phyloP scores from a whole-genome alignment of 352 stramenopile genomes.

The Pythium rishiriense region DNA sequence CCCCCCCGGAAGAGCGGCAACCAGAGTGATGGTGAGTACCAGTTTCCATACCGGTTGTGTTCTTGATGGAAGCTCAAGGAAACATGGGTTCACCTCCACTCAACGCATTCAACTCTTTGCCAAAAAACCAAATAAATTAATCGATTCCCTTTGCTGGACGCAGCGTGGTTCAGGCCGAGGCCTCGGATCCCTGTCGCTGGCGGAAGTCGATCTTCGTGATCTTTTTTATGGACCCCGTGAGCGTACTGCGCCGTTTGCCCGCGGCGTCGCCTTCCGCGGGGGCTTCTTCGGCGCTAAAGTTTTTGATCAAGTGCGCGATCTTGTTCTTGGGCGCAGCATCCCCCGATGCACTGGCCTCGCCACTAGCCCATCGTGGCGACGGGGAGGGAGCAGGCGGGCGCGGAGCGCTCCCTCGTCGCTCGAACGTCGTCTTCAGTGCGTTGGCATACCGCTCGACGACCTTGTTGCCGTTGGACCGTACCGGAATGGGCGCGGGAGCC shows the following conservation, averaged over 20 bases:
- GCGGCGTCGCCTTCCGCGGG: not conserved
- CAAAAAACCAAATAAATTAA: conserved; percentile 26
- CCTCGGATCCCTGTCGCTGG: conserved; percentile 22
- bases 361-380: not conserved
- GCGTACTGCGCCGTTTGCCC: conserved; percentile 16
- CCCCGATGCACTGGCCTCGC: not conserved
- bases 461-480: conserved; percentile 31
- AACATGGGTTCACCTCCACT: too few species aligned
- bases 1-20: too few species aligned
- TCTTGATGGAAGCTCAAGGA: too few species aligned
- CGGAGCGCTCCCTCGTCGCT: conserved; percentile 12
- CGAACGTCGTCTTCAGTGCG: conserved; percentile 33
- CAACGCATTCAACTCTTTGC: too few species aligned
- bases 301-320: conserved; percentile 72
- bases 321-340: conserved; percentile 26
- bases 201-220: conserved; percentile 27
- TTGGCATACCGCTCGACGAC: conserved; percentile 54
- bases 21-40: too few species aligned
- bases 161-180: conserved; percentile 7
- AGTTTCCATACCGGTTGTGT: too few species aligned
- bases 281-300: conserved; percentile 46
- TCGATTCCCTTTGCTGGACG: not conserved
- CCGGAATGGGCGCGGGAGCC: conserved; percentile 15
- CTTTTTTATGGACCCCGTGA: conserved; percentile 19
- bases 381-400: conserved; percentile 19